These are phyloP conservation scores for Beta lomatogona DNA, from an alignment of 179 eudicot genomes.

Conservation along the genomic window DNA sequence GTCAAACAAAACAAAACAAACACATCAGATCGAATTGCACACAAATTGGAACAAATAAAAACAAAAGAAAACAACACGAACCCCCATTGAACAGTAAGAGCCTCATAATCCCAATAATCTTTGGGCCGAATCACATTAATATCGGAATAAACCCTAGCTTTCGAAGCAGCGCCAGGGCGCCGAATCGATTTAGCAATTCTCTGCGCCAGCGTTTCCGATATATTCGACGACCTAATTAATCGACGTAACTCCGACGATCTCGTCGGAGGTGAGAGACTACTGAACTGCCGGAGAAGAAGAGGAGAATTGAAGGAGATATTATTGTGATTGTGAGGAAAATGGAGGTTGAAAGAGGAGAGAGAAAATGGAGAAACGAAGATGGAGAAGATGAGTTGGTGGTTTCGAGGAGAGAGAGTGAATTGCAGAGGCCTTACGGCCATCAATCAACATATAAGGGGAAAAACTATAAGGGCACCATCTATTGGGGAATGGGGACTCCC, in stretches of 20 bases:
- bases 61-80: constrained; percentile 16
- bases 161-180: constrained; percentile 84
- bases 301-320: background rate
- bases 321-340: background rate
- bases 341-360: background rate
- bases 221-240: constrained; percentile 17
- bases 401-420: constrained; percentile 26
- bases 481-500: background rate
- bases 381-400: constrained; percentile 28
- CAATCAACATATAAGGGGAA: constrained; percentile 26
- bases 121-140: constrained; percentile 71
- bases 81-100: constrained; percentile 92
- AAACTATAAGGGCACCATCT: background rate
- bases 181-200: constrained; percentile 85
- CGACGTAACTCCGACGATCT: constrained; percentile 26
- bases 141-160: constrained; percentile 81
- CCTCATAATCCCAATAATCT: constrained; percentile 84
- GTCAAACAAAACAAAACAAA: constrained; percentile 13
- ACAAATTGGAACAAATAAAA: background rate
- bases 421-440: constrained; percentile 87
- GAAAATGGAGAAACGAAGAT: constrained; percentile 29
- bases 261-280: constrained; percentile 19
- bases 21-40: background rate
- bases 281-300: background rate
- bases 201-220: constrained; percentile 75